phyloP scores from a whole-genome alignment of 2,329 filamentous ascomycete genomes.

The Claviceps paspali region DNA sequence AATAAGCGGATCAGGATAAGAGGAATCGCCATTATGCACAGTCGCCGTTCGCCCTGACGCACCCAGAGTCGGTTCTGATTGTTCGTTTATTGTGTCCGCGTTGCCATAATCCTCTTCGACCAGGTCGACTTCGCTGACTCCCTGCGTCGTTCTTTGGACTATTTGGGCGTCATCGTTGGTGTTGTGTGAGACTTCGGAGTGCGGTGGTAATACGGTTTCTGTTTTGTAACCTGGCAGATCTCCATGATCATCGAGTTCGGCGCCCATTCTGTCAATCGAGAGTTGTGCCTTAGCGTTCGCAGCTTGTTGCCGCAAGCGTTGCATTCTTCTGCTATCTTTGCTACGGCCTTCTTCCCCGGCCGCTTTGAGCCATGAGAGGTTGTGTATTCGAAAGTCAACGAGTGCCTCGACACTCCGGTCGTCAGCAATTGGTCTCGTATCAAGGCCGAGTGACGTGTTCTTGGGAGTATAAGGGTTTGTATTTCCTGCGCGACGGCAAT shows the following conservation, averaged over 20 bases:
- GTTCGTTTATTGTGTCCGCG: not conserved
- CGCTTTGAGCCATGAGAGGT: constrained; percentile 64
- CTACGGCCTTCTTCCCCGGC: constrained; percentile 42
- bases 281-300: constrained; percentile 41
- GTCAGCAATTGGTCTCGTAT: constrained; percentile 81
- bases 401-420: constrained; percentile 78
- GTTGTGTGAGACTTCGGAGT: not conserved
- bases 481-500: constrained; percentile 51
- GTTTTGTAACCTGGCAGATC: constrained; percentile 4
- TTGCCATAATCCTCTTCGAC: not conserved
- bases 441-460: constrained; percentile 75
- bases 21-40: constrained; percentile 13
- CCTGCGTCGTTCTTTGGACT: not conserved
- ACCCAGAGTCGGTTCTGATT: not conserved
- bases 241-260: constrained; percentile 10
- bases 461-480: constrained; percentile 73
- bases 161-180: not conserved
- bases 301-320: constrained; percentile 38
- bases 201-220: not conserved
- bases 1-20: constrained; percentile 35
- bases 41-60: not conserved
- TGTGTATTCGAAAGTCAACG: constrained; percentile 82
- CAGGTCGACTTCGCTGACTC: not conserved
- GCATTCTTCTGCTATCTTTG: constrained; percentile 41
- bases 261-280: constrained; percentile 15